Base-by-base conservation (phyloP, 306 rosid genomes). In the Cyclanthera cordifolia region DNA sequence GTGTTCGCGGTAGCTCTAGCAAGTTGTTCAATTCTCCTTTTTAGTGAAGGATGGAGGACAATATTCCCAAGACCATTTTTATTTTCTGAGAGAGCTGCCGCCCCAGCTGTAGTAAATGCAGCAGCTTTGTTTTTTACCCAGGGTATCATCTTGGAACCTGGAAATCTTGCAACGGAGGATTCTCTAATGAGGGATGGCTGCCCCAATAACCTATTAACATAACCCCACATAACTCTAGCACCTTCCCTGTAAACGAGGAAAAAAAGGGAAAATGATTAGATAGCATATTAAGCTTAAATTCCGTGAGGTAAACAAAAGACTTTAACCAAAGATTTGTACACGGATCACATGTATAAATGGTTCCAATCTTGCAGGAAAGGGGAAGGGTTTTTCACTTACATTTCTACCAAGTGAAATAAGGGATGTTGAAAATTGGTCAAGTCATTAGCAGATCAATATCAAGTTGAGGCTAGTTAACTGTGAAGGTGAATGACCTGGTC, bases 181-280 rank as follows among this genome's bases (percentile, higher is more conserved):
- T 94, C 97, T 67, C 97, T 83, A 81, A 94, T 94, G 74, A 94
- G 82, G 30, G 97, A 94, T 51, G 99, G 99, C 87, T 94, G 99
- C 69, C 99, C 99, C 78, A 94, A 74, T 74, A 94, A 86, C 80
- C 97, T 86, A 82, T 90, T 94, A 74, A 94, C 78, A 75, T 94
- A 94, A 53, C 99, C 92, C 99, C 99, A 94, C 25, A 85, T 78
- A 77, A 94, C 99, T 80, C 95, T 86, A 58, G 96, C 84, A 73
- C 97, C 97, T 84, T 94, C 99, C 74, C 99, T 94, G 84, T 28
- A 61, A 71, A 47, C 21, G 8, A 46, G 16, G 23, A 24, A 46
- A 65, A 13, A 65, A 13, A 23, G 75, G 50, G 59, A 61, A 34
- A 57, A 68, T 60, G 37, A 67, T 16, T 67, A 73, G 64, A 73